Evolutionary conservation across 2,329 filamentous ascomycete genomes (phyloP).

Genomic region (Dichotomopilus funicola): DNA sequence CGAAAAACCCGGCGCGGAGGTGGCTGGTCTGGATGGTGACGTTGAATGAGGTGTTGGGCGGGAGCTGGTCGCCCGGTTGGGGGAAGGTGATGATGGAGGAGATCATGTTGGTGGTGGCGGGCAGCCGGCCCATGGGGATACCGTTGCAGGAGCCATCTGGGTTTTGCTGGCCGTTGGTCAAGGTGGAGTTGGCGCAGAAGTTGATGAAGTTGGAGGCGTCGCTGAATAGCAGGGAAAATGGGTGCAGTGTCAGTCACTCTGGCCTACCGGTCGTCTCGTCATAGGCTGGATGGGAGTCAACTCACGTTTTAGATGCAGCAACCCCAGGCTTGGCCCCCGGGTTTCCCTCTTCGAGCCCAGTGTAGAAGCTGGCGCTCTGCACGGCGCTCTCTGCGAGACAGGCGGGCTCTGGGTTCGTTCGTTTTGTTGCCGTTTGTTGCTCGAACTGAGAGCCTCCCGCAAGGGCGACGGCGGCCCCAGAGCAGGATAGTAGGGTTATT

Average conservation of each 20-base stretch:
- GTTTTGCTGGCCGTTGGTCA: slow-evolving; percentile 49
- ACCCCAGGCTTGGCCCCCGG: slow-evolving; percentile 27
- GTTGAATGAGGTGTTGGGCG: slow-evolving; percentile 37
- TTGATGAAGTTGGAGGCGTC: slow-evolving; percentile 49
- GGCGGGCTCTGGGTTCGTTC: not conserved
- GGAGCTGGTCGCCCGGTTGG: slow-evolving; percentile 34
- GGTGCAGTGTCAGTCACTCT: not conserved
- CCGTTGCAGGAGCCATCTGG: slow-evolving; percentile 49
- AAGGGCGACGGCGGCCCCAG: too few species aligned
- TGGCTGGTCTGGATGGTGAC: slow-evolving; percentile 43
- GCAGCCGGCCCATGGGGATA: slow-evolving; percentile 53
- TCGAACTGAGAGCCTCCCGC: too few species aligned
- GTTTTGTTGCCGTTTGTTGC: too few species aligned
- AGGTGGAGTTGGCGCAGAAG: slow-evolving; percentile 47
- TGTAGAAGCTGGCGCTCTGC: slow-evolving; percentile 35
- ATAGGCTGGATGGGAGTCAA: not conserved
- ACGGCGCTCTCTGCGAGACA: slow-evolving; percentile 35
- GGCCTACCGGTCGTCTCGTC: not conserved
- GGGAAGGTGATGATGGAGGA: slow-evolving; percentile 47
- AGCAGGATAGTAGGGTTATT: too few species aligned
- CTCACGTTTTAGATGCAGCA: slow-evolving; percentile 40
- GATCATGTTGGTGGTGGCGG: slow-evolving; percentile 44
- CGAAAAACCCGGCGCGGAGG: slow-evolving; percentile 46
- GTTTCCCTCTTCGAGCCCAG: slow-evolving; percentile 33
- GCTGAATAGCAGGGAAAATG: not conserved